Evolutionary conservation across 2,329 filamentous ascomycete genomes (phyloP).

Genomic region (Cercospora sp.): DNA sequence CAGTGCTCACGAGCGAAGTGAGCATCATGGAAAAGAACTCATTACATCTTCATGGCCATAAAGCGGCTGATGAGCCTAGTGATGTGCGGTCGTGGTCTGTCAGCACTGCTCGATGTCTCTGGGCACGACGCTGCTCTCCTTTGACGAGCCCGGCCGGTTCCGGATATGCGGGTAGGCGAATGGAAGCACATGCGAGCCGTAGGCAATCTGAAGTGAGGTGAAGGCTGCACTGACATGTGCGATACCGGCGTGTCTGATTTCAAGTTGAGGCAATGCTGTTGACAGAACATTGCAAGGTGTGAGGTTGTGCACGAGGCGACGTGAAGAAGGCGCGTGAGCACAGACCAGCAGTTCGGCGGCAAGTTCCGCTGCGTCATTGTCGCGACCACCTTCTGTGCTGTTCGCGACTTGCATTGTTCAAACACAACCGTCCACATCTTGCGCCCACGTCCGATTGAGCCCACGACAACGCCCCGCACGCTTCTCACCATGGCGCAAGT

Average conservation of each 20-base stretch:
- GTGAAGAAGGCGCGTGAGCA: background rate
- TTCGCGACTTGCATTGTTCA: background rate
- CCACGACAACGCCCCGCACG: background rate
- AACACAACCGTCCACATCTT: background rate
- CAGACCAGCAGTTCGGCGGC: background rate
- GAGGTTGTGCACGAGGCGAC: background rate
- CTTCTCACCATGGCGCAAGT: slow-evolving; percentile 21
- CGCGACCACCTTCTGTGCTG: background rate
- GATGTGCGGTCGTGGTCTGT: background rate
- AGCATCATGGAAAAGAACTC: too few relatives aligned
- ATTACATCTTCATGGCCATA: background rate
- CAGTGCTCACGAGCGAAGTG: background rate
- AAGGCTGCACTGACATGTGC: background rate
- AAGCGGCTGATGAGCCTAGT: background rate
- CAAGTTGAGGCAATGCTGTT: background rate
- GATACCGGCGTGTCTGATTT: background rate
- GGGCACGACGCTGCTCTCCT: background rate
- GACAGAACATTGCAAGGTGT: background rate
- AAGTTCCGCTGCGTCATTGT: slow-evolving; percentile 2
- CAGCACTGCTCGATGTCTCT: background rate
- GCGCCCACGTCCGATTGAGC: background rate
- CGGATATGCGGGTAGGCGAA: background rate
- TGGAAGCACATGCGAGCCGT: background rate
- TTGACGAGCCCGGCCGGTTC: background rate
- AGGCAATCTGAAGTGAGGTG: background rate